These are phyloP conservation scores for Bombardia bombarda DNA, from an alignment of 495 filamentous ascomycete species.

Conservation along the genomic window DNA sequence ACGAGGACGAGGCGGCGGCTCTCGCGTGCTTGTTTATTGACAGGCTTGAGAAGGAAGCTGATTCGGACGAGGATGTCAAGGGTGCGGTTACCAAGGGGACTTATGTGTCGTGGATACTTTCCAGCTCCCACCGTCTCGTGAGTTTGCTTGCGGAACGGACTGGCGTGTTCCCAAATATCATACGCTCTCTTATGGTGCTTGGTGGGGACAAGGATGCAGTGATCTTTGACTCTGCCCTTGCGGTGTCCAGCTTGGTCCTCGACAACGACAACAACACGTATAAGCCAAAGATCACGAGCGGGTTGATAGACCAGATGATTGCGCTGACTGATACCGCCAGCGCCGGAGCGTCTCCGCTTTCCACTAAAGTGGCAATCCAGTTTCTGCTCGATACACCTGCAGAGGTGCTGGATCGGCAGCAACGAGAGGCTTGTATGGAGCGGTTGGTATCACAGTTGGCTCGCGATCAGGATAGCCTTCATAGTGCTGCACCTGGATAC, in stretches of 20 bases:
- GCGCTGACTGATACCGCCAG: slow-evolving; percentile 12
- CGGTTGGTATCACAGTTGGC: slow-evolving; percentile 11
- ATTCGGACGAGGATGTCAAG: slow-evolving; percentile 10
- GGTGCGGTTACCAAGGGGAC: slow-evolving; percentile 10
- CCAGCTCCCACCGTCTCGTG: slow-evolving; percentile 9
- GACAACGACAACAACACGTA: slow-evolving; percentile 15
- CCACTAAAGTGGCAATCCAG: slow-evolving; percentile 12
- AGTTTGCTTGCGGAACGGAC: slow-evolving; percentile 12
- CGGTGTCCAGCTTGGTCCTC: slow-evolving; percentile 5
- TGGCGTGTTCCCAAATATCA: slow-evolving; percentile 3
- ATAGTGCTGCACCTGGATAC: slow-evolving; percentile 7
- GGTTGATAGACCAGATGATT: slow-evolving; percentile 11
- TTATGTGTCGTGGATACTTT: slow-evolving; percentile 19
- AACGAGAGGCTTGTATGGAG: slow-evolving; percentile 20
- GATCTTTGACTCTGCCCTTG: background rate
- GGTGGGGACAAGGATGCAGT: background rate
- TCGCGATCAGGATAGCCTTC: slow-evolving; percentile 2
- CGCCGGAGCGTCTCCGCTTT: background rate
- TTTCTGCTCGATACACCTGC: slow-evolving; percentile 14
- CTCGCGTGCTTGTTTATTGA: slow-evolving; percentile 26
- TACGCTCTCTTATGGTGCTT: slow-evolving; percentile 7
- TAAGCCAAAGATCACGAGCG: slow-evolving; percentile 11
- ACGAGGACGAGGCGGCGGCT: slow-evolving; percentile 24
- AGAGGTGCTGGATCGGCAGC: slow-evolving; percentile 11
- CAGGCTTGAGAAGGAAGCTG: slow-evolving; percentile 17